Percentiles rank a stretch among this genome's conserved stretches.
Conservation (phyloP, 768 basidiomycete genomes). For the Mycena filopes region DNA sequence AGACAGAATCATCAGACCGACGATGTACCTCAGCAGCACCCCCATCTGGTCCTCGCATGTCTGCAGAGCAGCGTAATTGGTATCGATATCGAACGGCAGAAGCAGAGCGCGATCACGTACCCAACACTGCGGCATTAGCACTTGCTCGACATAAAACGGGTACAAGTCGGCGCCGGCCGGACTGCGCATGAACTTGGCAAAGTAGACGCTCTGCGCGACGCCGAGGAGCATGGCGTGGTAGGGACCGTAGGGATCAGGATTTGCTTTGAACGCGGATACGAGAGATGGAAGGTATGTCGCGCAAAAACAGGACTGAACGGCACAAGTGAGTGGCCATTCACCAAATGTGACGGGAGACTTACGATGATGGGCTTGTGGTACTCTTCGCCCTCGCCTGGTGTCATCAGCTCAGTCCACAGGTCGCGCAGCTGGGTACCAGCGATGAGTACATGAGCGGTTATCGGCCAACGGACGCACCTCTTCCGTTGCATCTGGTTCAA, state of each 20-base stretch:
- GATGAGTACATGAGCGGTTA: too few relatives aligned
- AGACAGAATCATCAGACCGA: conserved; percentile 5
- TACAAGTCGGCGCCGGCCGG: not conserved
- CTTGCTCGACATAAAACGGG: not conserved
- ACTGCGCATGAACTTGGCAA: conserved; percentile 11
- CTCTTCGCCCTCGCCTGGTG: conserved; percentile 10
- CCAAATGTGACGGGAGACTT: too few relatives aligned
- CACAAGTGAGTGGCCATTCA: too few relatives aligned
- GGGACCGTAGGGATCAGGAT: not conserved
- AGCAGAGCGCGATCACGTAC: too few relatives aligned
- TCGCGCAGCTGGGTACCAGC: conserved; percentile 3
- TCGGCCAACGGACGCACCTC: not conserved
- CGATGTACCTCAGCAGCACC: not conserved
- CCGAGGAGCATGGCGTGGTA: not conserved
- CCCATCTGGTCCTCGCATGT: too few relatives aligned
- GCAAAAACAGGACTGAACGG: not conserved
- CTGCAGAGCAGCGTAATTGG: too few relatives aligned
- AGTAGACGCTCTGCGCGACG: not conserved
- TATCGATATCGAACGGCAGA: too few relatives aligned
- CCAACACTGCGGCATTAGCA: too few relatives aligned
- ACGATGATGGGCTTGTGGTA: conserved; percentile 5
- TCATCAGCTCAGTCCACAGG: conserved; percentile 7
- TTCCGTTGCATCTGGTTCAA: not conserved
- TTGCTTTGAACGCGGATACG: not conserved
- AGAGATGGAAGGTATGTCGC: conserved; percentile 6